Evolutionary conservation across 768 basidiomycete species (phyloP).

Genomic region (Ephemerocybe angulata): DNA sequence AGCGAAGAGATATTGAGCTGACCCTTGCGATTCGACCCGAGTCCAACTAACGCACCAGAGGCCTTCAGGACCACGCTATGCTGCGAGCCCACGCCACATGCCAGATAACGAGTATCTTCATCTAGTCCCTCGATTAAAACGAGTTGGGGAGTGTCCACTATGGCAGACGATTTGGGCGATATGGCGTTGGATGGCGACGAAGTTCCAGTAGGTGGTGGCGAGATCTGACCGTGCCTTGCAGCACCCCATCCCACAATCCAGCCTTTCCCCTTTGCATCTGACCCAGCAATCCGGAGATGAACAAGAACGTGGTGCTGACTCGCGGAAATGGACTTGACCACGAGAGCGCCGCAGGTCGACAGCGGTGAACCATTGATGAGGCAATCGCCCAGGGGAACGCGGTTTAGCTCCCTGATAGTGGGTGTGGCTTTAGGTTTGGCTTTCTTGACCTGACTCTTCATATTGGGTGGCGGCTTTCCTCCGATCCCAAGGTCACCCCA

Average conservation of each 20-base stretch:
- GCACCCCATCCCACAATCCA: slow-evolving; percentile 77
- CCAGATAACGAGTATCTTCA: slow-evolving; percentile 30
- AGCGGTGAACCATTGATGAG: slow-evolving; percentile 20
- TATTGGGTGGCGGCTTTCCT: too few relatives aligned
- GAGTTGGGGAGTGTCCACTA: slow-evolving; percentile 29
- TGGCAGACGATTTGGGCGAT: slow-evolving; percentile 22
- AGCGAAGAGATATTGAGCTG: slow-evolving; percentile 46
- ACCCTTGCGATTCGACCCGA: slow-evolving; percentile 72
- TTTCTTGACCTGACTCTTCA: slow-evolving; percentile 14
- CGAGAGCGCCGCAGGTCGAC: slow-evolving; percentile 17
- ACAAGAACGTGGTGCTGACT: slow-evolving; percentile 74
- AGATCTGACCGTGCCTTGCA: slow-evolving; percentile 79
- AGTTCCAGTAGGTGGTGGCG: slow-evolving; percentile 32
- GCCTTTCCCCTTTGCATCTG: slow-evolving; percentile 17
- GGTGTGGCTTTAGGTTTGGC: background rate
- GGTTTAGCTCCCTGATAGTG: slow-evolving; percentile 27
- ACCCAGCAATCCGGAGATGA: slow-evolving; percentile 28
- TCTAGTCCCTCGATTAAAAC: slow-evolving; percentile 29
- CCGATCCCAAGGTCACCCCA: slow-evolving; percentile 77
- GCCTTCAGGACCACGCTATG: slow-evolving; percentile 54
- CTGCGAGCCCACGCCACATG: slow-evolving; percentile 39
- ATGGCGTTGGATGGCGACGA: slow-evolving; percentile 11
- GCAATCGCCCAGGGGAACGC: slow-evolving; percentile 42
- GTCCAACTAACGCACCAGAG: slow-evolving; percentile 44
- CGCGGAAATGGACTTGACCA: slow-evolving; percentile 46